Evolutionary conservation across 345 rosid genomes (phyloP).

Genomic region (Populus deltoides): DNA sequence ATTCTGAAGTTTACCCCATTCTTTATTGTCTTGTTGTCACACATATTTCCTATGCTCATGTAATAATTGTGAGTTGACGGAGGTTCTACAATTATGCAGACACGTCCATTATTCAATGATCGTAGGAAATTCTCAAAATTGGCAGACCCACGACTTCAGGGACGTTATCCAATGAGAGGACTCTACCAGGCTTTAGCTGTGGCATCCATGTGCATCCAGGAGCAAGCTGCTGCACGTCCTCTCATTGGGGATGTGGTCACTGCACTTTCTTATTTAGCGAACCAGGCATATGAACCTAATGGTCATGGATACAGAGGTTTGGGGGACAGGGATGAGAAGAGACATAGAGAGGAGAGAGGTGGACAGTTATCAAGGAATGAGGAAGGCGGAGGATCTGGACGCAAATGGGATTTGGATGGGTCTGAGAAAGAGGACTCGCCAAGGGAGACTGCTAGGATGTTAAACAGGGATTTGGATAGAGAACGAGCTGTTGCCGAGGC

Average conservation of each 20-base stretch:
- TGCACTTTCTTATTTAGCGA: slow-evolving; percentile 86
- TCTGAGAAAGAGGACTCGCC: slow-evolving; percentile 93
- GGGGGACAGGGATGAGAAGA: slow-evolving; percentile 49
- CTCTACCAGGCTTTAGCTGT: slow-evolving; percentile 93
- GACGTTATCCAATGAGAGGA: slow-evolving; percentile 81
- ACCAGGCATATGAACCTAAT: slow-evolving; percentile 74
- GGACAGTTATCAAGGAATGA: slow-evolving; percentile 57
- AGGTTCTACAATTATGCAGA: slow-evolving; percentile 43
- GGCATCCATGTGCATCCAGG: slow-evolving; percentile 98
- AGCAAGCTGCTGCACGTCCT: slow-evolving; percentile 94
- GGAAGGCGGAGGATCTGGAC: slow-evolving; percentile 72
- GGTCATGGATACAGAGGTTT: slow-evolving; percentile 34
- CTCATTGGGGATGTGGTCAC: slow-evolving; percentile 91
- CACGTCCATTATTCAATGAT: slow-evolving; percentile 80
- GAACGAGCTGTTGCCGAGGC: slow-evolving; percentile 96
- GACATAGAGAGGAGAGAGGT: slow-evolving; percentile 59
- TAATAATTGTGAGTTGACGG: background rate
- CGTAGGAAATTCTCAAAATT: slow-evolving; percentile 70
- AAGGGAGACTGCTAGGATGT: slow-evolving; percentile 58
- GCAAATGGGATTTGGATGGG: slow-evolving; percentile 70
- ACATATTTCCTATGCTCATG: background rate
- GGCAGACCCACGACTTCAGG: slow-evolving; percentile 78
- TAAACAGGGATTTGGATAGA: slow-evolving; percentile 73
- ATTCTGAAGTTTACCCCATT: background rate
- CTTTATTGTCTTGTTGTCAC: background rate